Conservation (phyloP, 1,139 yeast species). For the Scheffersomyces illinoinensis region DNA sequence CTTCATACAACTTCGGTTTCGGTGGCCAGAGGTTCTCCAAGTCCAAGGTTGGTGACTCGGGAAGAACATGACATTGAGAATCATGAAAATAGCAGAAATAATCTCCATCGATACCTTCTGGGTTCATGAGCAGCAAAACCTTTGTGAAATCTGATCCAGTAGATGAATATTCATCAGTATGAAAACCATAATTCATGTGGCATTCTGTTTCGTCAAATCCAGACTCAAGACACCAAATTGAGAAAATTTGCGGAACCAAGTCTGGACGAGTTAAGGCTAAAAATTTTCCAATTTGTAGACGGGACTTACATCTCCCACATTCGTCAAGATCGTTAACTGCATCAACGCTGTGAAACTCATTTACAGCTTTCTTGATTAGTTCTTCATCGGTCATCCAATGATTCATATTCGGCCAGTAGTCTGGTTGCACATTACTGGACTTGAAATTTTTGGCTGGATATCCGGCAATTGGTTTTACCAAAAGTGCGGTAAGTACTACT, state of each 20-base stretch:
- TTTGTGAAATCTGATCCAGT: slow-evolving; percentile 43
- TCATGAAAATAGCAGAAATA: slow-evolving; percentile 54
- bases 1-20: slow-evolving; percentile 29
- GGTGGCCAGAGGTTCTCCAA: slow-evolving; percentile 43
- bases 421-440: background rate
- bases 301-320: slow-evolving; percentile 41
- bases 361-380: slow-evolving; percentile 14
- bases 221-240: slow-evolving; percentile 41
- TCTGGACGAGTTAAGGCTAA: slow-evolving; percentile 41
- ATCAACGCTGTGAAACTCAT: slow-evolving; percentile 19
- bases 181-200: slow-evolving; percentile 23
- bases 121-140: slow-evolving; percentile 47
- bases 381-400: slow-evolving; percentile 13
- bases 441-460: background rate
- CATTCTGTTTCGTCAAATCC: slow-evolving; percentile 31
- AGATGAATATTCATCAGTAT: slow-evolving; percentile 19
- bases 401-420: slow-evolving; percentile 13
- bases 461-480: background rate
- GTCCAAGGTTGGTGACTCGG: slow-evolving; percentile 43
- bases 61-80: slow-evolving; percentile 40
- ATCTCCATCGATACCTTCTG: slow-evolving; percentile 51
- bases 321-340: slow-evolving; percentile 21
- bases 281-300: slow-evolving; percentile 43
- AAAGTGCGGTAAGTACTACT: background rate
- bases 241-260: slow-evolving; percentile 40